These are phyloP conservation scores for Luvunga scandens DNA, from an alignment of 345 rosid species.

Conservation along the genomic window DNA sequence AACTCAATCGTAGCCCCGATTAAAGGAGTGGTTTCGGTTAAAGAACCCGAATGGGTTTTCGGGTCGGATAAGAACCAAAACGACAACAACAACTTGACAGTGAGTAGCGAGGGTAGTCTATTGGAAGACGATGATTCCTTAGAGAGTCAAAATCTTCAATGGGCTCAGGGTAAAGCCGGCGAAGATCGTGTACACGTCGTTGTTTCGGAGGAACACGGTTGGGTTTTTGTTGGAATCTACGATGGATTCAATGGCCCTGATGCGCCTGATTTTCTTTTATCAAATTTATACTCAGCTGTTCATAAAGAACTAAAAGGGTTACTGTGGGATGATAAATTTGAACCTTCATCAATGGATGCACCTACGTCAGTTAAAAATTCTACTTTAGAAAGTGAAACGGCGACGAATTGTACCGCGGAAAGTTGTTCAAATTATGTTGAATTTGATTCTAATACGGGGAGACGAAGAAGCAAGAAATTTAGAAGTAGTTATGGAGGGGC, in stretches of 20 bases:
- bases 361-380: conserved; percentile 16
- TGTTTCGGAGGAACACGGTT: conserved; percentile 88
- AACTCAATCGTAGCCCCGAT: conserved; percentile 81
- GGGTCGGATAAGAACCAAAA: conserved; percentile 45
- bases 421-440: conserved; percentile 36
- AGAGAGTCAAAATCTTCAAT: conserved; percentile 81
- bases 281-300: conserved; percentile 70
- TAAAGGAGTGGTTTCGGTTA: conserved; percentile 44
- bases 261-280: conserved; percentile 79
- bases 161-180: conserved; percentile 99
- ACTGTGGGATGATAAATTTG: conserved; percentile 73
- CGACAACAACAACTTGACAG: conserved; percentile 28
- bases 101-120: conserved; percentile 75
- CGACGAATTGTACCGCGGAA: background rate
- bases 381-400: background rate
- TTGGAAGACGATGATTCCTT: conserved; percentile 62
- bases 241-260: conserved; percentile 99
- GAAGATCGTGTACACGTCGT: conserved; percentile 99
- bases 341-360: conserved; percentile 22
- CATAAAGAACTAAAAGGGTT: conserved; percentile 86
- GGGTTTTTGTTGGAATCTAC: conserved; percentile 97
- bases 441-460: conserved; percentile 27
- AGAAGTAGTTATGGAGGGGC: conserved; percentile 34
- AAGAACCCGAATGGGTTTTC: conserved; percentile 71
- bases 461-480: conserved; percentile 33